phyloP scores from a whole-genome alignment of 805 yeast species.

The Candida patagonica region DNA sequence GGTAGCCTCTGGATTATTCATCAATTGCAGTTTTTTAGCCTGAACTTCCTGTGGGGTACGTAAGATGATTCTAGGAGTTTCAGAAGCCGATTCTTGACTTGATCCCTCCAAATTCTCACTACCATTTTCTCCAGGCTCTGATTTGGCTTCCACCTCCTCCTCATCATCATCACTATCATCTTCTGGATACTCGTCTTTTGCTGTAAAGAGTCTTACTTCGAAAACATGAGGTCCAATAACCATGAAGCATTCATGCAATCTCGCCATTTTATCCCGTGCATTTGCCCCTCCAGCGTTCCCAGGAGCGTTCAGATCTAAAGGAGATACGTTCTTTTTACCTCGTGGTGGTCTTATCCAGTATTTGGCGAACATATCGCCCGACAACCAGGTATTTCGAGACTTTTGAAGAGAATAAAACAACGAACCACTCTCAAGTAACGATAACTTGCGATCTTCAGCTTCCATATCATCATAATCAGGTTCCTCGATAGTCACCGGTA shows the following conservation, averaged over 20 bases:
- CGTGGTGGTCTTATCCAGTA: slow-evolving; percentile 72
- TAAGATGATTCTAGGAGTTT: neutral
- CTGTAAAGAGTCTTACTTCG: slow-evolving; percentile 68
- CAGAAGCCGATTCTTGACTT: neutral
- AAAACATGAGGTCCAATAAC: slow-evolving; percentile 77
- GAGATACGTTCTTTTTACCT: slow-evolving; percentile 35
- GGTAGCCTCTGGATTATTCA: neutral
- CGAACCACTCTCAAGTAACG: slow-evolving; percentile 58
- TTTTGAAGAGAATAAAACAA: slow-evolving; percentile 43
- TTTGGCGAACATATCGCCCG: slow-evolving; percentile 60
- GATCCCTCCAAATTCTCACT: neutral
- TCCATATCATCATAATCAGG: slow-evolving; percentile 60
- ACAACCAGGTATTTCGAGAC: slow-evolving; percentile 61
- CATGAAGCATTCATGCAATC: slow-evolving; percentile 67
- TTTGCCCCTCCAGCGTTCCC: slow-evolving; percentile 31
- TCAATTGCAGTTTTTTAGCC: slow-evolving; percentile 2
- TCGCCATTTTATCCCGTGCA: slow-evolving; percentile 81
- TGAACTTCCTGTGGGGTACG: neutral
- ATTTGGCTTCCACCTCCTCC: slow-evolving; percentile 1
- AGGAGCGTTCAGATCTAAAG: slow-evolving; percentile 11
- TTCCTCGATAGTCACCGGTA: slow-evolving; percentile 55
- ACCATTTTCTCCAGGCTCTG: neutral
- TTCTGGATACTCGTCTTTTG: slow-evolving; percentile 55
- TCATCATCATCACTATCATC: slow-evolving; percentile 26
- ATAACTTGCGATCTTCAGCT: slow-evolving; percentile 40